phyloP scores from a whole-genome alignment of 345 rosid species.

The Euclidium syriacum region DNA sequence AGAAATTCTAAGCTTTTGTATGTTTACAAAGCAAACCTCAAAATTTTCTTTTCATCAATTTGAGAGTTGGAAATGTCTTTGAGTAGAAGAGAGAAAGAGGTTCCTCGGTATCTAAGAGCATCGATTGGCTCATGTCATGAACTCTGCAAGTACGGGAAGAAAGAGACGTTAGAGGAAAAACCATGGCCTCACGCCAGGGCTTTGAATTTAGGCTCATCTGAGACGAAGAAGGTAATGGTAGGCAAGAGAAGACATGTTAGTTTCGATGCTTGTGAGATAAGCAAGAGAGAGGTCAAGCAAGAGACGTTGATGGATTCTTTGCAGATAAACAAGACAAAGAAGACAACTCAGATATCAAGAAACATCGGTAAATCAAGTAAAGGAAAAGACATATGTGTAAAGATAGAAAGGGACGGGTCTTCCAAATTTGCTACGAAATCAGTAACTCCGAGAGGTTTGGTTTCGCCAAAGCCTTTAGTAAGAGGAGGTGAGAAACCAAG shows the following conservation, averaged over 20 bases:
- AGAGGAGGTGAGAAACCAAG: constrained; percentile 34
- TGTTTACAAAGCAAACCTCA: too few species aligned
- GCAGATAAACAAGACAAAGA: too few species aligned
- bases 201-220: too few species aligned
- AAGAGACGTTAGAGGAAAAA: constrained; percentile 41
- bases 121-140: constrained; percentile 93
- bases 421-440: constrained; percentile 33
- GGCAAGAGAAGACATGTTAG: constrained; percentile 15
- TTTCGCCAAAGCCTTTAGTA: constrained; percentile 31
- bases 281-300: constrained; percentile 28
- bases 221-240: constrained; percentile 22
- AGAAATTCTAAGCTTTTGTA: too few species aligned
- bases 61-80: too few species aligned
- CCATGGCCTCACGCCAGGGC: constrained; percentile 34
- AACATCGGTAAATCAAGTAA: constrained; percentile 15
- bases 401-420: constrained; percentile 25
- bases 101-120: constrained; percentile 72
- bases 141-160: constrained; percentile 75
- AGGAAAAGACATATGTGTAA: constrained; percentile 24
- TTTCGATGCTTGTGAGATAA: constrained; percentile 24
- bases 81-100: constrained; percentile 39
- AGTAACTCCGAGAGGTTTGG: constrained; percentile 34
- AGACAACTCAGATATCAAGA: constrained; percentile 9
- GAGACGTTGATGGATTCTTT: constrained; percentile 4
- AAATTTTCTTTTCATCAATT: too few species aligned